Evolutionary conservation across 2,329 filamentous ascomycete genomes (phyloP).

Genomic region (Claviceps quebecensis): DNA sequence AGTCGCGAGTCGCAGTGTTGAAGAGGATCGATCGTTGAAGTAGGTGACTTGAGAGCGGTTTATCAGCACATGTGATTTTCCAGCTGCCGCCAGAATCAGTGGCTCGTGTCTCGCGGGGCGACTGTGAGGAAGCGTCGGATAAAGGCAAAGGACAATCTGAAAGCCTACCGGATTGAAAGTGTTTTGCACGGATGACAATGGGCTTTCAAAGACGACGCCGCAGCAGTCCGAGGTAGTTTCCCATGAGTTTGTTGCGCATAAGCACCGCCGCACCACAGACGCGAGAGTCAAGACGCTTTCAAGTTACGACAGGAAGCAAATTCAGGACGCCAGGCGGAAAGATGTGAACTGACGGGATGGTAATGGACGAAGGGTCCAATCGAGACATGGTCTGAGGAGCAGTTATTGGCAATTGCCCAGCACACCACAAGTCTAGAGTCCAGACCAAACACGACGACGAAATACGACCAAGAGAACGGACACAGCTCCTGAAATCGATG

Average conservation of each 20-base stretch:
- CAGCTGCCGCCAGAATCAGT: neutral
- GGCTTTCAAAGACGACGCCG: conserved; percentile 1
- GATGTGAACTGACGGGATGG: neutral
- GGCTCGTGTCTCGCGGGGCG: neutral
- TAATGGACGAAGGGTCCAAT: conserved; percentile 9
- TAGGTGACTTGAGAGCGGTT: neutral
- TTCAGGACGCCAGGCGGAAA: neutral
- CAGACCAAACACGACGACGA: neutral
- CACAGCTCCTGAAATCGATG: conserved; percentile 4
- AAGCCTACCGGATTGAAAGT: conserved; percentile 11
- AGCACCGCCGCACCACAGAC: conserved; percentile 3
- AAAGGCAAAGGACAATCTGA: neutral
- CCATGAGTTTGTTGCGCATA: conserved; percentile 2
- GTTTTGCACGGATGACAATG: conserved; percentile 1
- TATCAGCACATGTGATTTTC: neutral
- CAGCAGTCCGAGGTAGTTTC: neutral
- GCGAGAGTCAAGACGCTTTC: neutral
- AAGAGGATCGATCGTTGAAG: neutral
- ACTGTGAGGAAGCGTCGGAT: neutral
- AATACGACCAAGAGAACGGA: neutral
- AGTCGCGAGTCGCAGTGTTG: too few relatives aligned
- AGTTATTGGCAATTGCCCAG: neutral
- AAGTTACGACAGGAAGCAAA: conserved; percentile 3
- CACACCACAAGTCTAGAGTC: neutral
- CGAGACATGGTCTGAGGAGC: conserved; percentile 23